A percentile compares a stretch with the other conserved stretches of the same genome.
These are phyloP conservation scores for Teunomyces atbi DNA, from an alignment of 805 yeast genomes.

Conservation along the genomic window DNA sequence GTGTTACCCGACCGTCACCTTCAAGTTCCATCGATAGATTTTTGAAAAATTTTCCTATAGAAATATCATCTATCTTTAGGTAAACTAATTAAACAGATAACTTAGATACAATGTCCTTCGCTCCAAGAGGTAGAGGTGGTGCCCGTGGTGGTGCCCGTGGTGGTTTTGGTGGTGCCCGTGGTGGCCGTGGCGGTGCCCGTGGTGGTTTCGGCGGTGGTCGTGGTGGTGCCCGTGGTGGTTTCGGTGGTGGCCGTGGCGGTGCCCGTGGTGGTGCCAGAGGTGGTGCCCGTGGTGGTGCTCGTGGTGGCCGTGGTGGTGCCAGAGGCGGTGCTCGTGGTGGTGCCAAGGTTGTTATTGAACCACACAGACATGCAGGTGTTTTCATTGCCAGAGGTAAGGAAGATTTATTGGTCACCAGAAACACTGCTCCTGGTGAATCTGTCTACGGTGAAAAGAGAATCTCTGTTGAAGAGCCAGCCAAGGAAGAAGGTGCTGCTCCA, in stretches of 20 bases:
- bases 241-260: conserved; percentile 33
- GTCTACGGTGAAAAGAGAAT: conserved; percentile 99
- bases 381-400: conserved; percentile 99
- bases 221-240: conserved; percentile 51
- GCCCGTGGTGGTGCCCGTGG: conserved; percentile 48
- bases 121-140: conserved; percentile 64
- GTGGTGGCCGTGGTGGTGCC: conserved; percentile 68
- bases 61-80: conserved; percentile 6
- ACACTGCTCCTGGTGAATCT: conserved; percentile 96
- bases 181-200: conserved; percentile 52
- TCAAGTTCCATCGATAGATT: neutral
- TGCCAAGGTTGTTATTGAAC: conserved; percentile 96
- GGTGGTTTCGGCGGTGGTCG: conserved; percentile 36
- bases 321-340: conserved; percentile 85
- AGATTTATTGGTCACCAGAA: conserved; percentile 95
- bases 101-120: conserved; percentile 62
- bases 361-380: conserved; percentile 98
- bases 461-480: conserved; percentile 87
- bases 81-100: conserved; percentile 5
- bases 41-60: conserved; percentile 10
- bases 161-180: conserved; percentile 55
- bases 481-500: conserved; percentile 82
- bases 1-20: conserved; percentile 11
- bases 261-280: conserved; percentile 36
- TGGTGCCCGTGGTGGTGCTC: conserved; percentile 46